A percentile compares a stretch with the other conserved stretches of the same genome.
Evolutionary conservation across 192 early-diverging fungal species (phyloP).

Genomic region (Coemansia erecta): DNA sequence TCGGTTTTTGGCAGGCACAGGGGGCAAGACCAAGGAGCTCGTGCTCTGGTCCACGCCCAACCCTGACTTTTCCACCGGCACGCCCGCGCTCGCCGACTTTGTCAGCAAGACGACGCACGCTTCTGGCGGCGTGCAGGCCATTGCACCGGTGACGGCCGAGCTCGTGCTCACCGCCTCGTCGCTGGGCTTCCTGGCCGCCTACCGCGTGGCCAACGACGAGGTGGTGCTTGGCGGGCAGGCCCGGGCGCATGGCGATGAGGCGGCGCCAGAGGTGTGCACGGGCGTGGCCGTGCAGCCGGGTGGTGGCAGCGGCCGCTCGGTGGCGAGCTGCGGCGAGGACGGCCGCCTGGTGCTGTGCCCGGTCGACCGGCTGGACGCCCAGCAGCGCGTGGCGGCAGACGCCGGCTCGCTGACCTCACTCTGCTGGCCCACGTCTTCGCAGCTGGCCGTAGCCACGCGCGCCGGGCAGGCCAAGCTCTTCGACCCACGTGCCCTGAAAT

Average conservation of each 20-base stretch:
- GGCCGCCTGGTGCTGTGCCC: slow-evolving; percentile 28
- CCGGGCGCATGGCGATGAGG: slow-evolving; percentile 27
- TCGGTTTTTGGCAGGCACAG: slow-evolving; percentile 39
- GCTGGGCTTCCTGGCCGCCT: slow-evolving; percentile 36
- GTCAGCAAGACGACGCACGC: slow-evolving; percentile 24
- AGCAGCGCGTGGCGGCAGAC: slow-evolving; percentile 38
- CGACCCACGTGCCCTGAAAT: slow-evolving; percentile 31
- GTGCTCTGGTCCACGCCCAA: slow-evolving; percentile 48
- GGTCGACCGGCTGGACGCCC: slow-evolving; percentile 20
- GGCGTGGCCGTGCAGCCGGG: slow-evolving; percentile 33
- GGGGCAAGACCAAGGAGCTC: slow-evolving; percentile 44
- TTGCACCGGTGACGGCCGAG: slow-evolving; percentile 10
- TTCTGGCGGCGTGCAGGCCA: slow-evolving; percentile 37
- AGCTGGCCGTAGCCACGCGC: slow-evolving; percentile 39
- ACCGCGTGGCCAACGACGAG: slow-evolving; percentile 12
- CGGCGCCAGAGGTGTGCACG: slow-evolving; percentile 31
- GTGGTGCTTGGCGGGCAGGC: slow-evolving; percentile 28
- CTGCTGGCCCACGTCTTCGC: slow-evolving; percentile 46
- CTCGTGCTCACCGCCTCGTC: slow-evolving; percentile 42
- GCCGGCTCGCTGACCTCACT: slow-evolving; percentile 42
- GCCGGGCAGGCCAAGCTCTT: slow-evolving; percentile 52
- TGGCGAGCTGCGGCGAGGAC: slow-evolving; percentile 54
- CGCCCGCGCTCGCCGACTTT: slow-evolving; percentile 16
- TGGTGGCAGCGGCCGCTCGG: slow-evolving; percentile 7
- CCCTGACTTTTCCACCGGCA: slow-evolving; percentile 27